Base-by-base conservation (phyloP, 2,329 filamentous ascomycete species). In the Trichoderma atrobrunneum region DNA sequence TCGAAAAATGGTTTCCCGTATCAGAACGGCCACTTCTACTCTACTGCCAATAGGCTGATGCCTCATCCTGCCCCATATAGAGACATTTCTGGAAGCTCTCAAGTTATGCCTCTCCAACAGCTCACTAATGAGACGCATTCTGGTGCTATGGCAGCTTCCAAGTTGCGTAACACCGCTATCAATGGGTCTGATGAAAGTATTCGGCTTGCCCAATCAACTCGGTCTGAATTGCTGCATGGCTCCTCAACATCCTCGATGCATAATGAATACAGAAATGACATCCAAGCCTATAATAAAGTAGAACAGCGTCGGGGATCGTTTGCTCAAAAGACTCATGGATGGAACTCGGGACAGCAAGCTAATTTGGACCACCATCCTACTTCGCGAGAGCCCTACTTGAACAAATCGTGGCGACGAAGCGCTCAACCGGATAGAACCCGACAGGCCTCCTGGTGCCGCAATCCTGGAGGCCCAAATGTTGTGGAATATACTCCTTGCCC, bases 401-500 rank as follows among this genome's bases (percentile, higher is more conserved):
- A 59, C 14, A 67, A 61, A 34, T 32, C 63, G 18, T 67, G 68
- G 72, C 39, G 62, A 28, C 65, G 61, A 18, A 56, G 28, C 10
- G 7, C 36, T 24, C 72, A 54, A 21, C 67, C 54, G 16, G 62
- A 73, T 16, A 16, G 36, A 7, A 36, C 3, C 30, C 54, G 57
- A 21, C 59, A 67, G 36, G 51, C 18, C 43, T 71, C 60, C 10
- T 63, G 62, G 62, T 80, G 78, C 32, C 77, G 75, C 21, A 80
- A 80, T 72, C 65, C 74, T 21, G 72, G 61, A 36, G 54, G 61
- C 2, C 48, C 62, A 18, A 71, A 56, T 3, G 62, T 48, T 12
- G 74, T 72, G 10, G 74, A 77, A 2, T 82, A 82, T n/a, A 32
- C 21, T 32, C 56, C 28, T 70, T 69, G 73, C 18, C 76, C 74